Evolutionary conservation across 2,329 filamentous ascomycete species (phyloP), one percentile per base, ranked within the genome.

Genomic region (Microascus cirrosus): DNA sequence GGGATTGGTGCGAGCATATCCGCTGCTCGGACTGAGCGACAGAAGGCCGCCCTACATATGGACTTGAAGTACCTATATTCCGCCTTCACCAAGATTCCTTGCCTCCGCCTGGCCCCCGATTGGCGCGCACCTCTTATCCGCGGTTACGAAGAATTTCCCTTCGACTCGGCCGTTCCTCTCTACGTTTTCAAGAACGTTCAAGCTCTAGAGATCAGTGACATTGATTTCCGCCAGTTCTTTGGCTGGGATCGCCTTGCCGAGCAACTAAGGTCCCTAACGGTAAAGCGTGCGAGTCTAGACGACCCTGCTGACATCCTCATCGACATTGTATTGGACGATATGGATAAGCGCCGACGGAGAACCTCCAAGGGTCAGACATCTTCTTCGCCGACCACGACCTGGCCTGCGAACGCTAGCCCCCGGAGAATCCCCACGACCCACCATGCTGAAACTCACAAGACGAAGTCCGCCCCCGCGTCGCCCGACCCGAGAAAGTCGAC

Each of bases 1-100:
- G 89, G 92, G 25, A 82, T 96, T 32, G 85, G 85, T 60, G 86
- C 89, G 52, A 88, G 86, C 71, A 90, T 90, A 65, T 86, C 88
- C 50, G 83, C 84, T 55, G 87, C 90, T 62, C 89, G 92, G 68
- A 89, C 85, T 39, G 94, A 96, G 72, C 91, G 90, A 68, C 90
- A 94, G 70, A 95, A 95, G 72, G 87, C 86, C 59, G 87, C 90
- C 52, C 74, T 94, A 58, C 85, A 94, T 68, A 84, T 87, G 59
- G 94, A 99, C 69, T 76, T 96, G 64, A 96, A 93, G 71, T 97
- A 99, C 70, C 79, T 99, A 36, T 99, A 96, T 74, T 97, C 94
- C 50, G 90, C 94, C 59, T 99, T 97, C 69, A 99, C 94, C 67
- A 99, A 97, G 74, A 95, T 99, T 51, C 94, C 94, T 0, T 96